Evolutionary conservation across 208 protist genomes (phyloP).

Genomic region (Trypanosomatidae sp.): DNA sequence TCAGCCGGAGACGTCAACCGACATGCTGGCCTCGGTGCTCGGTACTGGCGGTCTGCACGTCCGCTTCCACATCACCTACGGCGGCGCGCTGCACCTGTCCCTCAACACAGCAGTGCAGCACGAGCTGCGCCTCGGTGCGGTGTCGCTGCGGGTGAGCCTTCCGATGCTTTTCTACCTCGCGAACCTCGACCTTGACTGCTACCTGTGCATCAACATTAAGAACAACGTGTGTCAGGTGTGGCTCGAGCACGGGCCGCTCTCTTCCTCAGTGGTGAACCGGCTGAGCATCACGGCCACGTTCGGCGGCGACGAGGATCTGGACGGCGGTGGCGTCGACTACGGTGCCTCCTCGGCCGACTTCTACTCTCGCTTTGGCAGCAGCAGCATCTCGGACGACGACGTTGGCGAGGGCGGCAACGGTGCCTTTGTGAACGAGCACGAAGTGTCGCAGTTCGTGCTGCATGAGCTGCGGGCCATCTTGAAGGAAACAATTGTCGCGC

Average conservation of each 20-base stretch:
- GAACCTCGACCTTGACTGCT: conserved; percentile 79
- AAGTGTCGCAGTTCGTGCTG: conserved; percentile 66
- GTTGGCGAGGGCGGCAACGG: conserved; percentile 21
- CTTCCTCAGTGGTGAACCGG: conserved; percentile 68
- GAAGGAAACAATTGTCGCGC: conserved; percentile 66
- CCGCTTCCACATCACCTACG: conserved; percentile 83
- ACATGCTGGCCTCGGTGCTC: conserved; percentile 47
- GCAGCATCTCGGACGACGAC: conserved; percentile 27
- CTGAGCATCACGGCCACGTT: conserved; percentile 63
- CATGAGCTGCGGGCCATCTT: conserved; percentile 68
- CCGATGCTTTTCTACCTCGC: conserved; percentile 55
- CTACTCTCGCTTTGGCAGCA: conserved; percentile 30
- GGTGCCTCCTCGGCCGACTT: conserved; percentile 27
- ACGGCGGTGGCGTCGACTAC: no score
- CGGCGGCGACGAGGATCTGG: no score
- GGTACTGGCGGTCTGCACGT: conserved; percentile 66
- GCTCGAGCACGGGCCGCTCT: conserved; percentile 74
- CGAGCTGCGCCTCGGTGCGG: conserved; percentile 43
- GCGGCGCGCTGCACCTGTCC: conserved; percentile 62
- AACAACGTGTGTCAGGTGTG: conserved; percentile 59
- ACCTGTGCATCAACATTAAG: conserved; percentile 70
- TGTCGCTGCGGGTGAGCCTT: conserved; percentile 58
- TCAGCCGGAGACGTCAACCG: conserved; percentile 13
- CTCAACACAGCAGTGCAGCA: conserved; percentile 51
- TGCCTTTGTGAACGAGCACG: conserved; percentile 69